phyloP scores from a whole-genome alignment of 805 yeast species.

The Suhomyces sp. region DNA sequence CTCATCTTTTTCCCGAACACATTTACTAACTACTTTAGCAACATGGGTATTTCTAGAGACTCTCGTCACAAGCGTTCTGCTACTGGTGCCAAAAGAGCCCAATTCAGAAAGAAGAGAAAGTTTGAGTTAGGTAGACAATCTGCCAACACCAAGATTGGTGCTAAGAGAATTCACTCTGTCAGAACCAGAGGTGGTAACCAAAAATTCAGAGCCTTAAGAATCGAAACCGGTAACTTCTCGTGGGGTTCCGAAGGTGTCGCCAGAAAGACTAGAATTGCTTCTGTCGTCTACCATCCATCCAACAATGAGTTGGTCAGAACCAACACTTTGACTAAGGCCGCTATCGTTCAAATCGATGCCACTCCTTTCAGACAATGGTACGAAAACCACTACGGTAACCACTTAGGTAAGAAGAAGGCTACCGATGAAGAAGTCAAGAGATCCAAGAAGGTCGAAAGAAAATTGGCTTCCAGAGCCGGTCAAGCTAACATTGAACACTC shows the following conservation, averaged over 20 bases:
- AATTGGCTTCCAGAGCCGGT: conserved; percentile 90
- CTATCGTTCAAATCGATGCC: conserved; percentile 99
- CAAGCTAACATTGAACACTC: conserved; percentile 83
- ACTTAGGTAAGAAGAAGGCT: conserved; percentile 83
- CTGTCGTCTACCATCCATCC: conserved; percentile 98
- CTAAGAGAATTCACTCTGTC: conserved; percentile 98
- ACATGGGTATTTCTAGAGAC: conserved; percentile 99
- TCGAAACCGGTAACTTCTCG: conserved; percentile 98
- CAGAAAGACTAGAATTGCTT: conserved; percentile 98
- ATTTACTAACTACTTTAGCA: conserved; percentile 31
- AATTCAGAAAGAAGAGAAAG: conserved; percentile 99
- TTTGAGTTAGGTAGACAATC: conserved; percentile 99
- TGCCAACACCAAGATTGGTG: conserved; percentile 98
- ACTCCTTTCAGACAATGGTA: conserved; percentile 99
- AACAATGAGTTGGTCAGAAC: conserved; percentile 99
- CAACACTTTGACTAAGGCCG: conserved; percentile 98
- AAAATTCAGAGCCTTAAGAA: conserved; percentile 99
- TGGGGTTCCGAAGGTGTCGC: conserved; percentile 99
- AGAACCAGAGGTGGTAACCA: conserved; percentile 99
- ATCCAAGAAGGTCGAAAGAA: conserved; percentile 82
- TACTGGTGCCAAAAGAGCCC: conserved; percentile 99
- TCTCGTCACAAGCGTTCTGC: conserved; percentile 99
- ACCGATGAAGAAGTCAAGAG: conserved; percentile 62
- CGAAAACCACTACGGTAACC: conserved; percentile 96
- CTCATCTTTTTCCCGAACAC: not conserved